Conservation (phyloP, 257 asterid species). For the Capsicum chinense region DNA sequence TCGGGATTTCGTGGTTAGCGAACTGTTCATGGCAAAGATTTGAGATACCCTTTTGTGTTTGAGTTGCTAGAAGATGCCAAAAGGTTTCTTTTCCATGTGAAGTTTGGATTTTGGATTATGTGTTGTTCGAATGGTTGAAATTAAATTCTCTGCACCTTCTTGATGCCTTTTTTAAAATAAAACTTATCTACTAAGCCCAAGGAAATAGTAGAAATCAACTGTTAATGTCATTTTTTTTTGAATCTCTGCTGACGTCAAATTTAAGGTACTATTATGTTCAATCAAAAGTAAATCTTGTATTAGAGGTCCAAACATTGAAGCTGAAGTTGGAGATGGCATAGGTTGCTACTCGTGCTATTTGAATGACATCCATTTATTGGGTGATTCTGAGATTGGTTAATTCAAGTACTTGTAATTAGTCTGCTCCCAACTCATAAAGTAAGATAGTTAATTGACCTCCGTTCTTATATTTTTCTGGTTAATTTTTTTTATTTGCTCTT, state of each 20-base stretch:
- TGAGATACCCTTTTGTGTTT: conserved; percentile 9
- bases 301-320: background rate
- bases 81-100: background rate
- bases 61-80: background rate
- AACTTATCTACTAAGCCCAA: too few relatives aligned
- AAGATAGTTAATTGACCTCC: background rate
- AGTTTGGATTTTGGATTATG: background rate
- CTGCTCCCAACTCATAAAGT: background rate
- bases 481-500: background rate
- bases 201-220: background rate
- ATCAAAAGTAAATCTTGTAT: background rate
- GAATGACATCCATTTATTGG: background rate
- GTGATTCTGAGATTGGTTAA: background rate
- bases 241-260: background rate
- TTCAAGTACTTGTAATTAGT: too few relatives aligned
- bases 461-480: background rate
- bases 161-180: too few relatives aligned
- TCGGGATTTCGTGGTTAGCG: background rate
- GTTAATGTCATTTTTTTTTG: background rate
- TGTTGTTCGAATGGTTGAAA: background rate
- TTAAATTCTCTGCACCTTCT: background rate
- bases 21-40: conserved; percentile 17
- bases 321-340: background rate
- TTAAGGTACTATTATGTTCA: background rate
- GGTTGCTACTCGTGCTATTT: background rate